A percentile compares a stretch with the other conserved stretches of the same genome.
phyloP scores from a whole-genome alignment of 2,329 filamentous ascomycete genomes.

The Coniochaeta hoffmannii region DNA sequence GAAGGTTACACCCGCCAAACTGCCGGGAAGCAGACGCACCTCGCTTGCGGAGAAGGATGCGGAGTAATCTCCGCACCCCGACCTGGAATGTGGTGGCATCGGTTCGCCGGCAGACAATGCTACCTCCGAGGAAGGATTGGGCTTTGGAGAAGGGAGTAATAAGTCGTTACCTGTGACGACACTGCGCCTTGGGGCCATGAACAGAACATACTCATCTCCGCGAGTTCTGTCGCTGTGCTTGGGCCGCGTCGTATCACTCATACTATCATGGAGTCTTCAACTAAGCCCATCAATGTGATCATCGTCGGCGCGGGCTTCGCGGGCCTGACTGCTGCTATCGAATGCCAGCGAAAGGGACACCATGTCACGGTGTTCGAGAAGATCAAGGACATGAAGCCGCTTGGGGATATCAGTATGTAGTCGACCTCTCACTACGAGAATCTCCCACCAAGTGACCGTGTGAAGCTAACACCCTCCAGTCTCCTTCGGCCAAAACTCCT shows the following conservation, averaged over 20 bases:
- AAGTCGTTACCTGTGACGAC: no score
- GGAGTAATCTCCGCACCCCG: background rate
- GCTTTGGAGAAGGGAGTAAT: no score
- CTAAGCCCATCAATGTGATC: constrained; percentile 27
- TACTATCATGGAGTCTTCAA: background rate
- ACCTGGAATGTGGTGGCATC: background rate
- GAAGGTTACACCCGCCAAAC: background rate
- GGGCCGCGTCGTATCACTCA: no score
- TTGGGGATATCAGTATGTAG: constrained; percentile 35
- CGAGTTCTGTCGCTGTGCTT: no score
- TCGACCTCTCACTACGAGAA: background rate
- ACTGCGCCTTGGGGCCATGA: no score
- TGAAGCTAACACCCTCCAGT: background rate
- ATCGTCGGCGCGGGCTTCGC: constrained; percentile 46
- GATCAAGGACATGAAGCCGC: constrained; percentile 32
- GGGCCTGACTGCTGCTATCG: constrained; percentile 49
- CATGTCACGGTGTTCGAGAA: constrained; percentile 36
- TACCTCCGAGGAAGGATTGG: no score
- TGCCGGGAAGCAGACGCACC: background rate
- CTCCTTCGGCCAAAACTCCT: constrained; percentile 40
- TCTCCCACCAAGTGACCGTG: background rate
- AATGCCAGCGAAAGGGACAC: constrained; percentile 48
- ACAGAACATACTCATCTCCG: no score
- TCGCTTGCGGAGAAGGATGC: background rate
- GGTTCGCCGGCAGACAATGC: background rate